phyloP scores from a whole-genome alignment of 2,329 filamentous ascomycete species.

The Pestalotiopsis sp. region DNA sequence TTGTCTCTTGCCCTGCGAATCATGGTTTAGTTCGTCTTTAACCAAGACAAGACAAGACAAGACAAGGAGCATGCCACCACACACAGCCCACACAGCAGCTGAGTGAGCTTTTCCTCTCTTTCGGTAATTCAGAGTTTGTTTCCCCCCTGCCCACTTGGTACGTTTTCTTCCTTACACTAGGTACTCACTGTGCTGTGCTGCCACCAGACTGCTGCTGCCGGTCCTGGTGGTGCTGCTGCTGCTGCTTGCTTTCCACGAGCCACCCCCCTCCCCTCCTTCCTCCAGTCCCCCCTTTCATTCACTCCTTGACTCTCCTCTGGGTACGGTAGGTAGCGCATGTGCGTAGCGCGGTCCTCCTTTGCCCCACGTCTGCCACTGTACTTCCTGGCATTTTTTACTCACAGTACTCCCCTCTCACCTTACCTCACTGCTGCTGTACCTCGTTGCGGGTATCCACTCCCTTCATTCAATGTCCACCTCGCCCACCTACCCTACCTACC shows the following conservation, averaged over 20 bases:
- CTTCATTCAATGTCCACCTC: neutral
- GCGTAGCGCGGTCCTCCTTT: neutral
- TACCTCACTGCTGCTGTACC: neutral
- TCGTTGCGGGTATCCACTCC: neutral
- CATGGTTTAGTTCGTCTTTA: constrained; percentile 3
- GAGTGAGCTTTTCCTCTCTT: neutral
- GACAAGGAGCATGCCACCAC: constrained; percentile 7
- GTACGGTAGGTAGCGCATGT: neutral
- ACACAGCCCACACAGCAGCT: neutral
- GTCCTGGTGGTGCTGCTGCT: too few relatives aligned
- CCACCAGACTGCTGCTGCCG: too few relatives aligned
- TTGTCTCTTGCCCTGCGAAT: neutral
- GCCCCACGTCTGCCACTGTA: neutral
- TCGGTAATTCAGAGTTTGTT: neutral
- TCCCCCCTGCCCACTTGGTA: neutral
- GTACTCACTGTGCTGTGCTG: too few relatives aligned
- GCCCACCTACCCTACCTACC: neutral
- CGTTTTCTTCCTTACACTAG: neutral
- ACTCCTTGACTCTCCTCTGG: neutral
- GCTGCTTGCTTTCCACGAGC: neutral
- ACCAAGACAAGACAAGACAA: neutral
- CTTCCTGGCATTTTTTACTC: neutral
- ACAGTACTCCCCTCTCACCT: neutral
- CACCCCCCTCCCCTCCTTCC: neutral
- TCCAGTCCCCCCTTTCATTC: neutral